phyloP scores from a whole-genome alignment of 1,284 basidiomycete species.

The Heterobasidion parviporum region DNA sequence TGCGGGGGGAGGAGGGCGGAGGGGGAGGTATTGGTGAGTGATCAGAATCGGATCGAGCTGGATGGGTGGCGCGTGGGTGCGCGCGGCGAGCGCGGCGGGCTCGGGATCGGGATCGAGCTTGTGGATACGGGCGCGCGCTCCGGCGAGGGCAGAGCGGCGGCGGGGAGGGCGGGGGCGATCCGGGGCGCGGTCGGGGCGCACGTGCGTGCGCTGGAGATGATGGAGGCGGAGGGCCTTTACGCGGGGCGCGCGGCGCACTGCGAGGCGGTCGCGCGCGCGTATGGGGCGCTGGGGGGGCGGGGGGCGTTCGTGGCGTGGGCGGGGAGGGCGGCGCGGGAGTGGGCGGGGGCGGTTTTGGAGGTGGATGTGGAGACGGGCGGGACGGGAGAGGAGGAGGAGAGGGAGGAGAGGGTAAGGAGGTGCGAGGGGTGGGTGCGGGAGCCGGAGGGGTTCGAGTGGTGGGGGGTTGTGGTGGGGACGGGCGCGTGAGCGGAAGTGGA shows the following conservation, averaged over 20 bases:
- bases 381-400: background rate
- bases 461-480: no score
- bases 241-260: background rate
- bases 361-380: no score
- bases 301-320: background rate
- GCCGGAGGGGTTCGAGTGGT: no score
- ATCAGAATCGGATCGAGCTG: background rate
- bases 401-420: background rate
- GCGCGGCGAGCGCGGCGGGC: no score
- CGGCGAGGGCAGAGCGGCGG: no score
- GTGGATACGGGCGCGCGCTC: no score
- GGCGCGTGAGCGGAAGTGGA: no score
- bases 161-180: background rate
- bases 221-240: constrained; percentile 16
- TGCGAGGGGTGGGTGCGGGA: background rate
- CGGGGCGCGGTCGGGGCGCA: constrained; percentile 20
- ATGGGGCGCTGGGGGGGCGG: background rate
- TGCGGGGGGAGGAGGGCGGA: constrained; percentile 19
- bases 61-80: background rate
- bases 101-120: background rate
- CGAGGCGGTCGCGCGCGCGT: background rate
- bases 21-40: background rate
- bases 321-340: background rate
- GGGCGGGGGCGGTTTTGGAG: background rate
- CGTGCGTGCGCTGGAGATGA: constrained; percentile 19